These are phyloP conservation scores for Phytophthora sojae DNA, from an alignment of 352 stramenopile genomes.

Conservation along the genomic window DNA sequence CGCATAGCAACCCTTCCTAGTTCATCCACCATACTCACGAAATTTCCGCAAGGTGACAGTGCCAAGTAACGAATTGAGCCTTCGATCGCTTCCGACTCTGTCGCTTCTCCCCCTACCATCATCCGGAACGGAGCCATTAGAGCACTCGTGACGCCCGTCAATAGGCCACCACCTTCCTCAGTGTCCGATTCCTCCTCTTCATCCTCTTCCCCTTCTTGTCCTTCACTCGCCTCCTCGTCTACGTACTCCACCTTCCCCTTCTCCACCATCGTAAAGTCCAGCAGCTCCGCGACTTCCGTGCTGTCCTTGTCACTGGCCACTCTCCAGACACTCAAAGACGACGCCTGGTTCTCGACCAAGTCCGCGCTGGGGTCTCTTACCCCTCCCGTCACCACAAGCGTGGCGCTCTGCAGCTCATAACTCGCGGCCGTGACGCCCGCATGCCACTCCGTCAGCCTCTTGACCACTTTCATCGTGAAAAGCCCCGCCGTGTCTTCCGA, in stretches of 20 bases:
- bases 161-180: slow-evolving; percentile 22
- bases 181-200: neutral
- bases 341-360: slow-evolving; percentile 53
- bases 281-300: slow-evolving; percentile 57
- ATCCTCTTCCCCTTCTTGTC: neutral
- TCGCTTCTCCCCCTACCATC: slow-evolving; percentile 39
- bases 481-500: slow-evolving; percentile 25
- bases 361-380: slow-evolving; percentile 64
- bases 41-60: slow-evolving; percentile 56
- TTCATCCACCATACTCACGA: slow-evolving; percentile 64
- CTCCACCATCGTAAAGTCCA: slow-evolving; percentile 78
- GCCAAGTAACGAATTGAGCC: slow-evolving; percentile 56
- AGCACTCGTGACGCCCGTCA: slow-evolving; percentile 36
- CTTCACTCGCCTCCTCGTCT: neutral
- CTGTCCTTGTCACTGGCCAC: slow-evolving; percentile 36
- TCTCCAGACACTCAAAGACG: slow-evolving; percentile 75
- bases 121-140: slow-evolving; percentile 52
- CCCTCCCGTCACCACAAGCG: slow-evolving; percentile 64
- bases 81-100: slow-evolving; percentile 18
- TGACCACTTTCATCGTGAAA: slow-evolving; percentile 51
- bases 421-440: slow-evolving; percentile 51
- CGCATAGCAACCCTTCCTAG: slow-evolving; percentile 55
- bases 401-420: slow-evolving; percentile 47
- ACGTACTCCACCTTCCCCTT: slow-evolving; percentile 24
- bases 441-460: slow-evolving; percentile 68